Conservation (phyloP, 179 eudicot species). For the Patellifolia procumbens region DNA sequence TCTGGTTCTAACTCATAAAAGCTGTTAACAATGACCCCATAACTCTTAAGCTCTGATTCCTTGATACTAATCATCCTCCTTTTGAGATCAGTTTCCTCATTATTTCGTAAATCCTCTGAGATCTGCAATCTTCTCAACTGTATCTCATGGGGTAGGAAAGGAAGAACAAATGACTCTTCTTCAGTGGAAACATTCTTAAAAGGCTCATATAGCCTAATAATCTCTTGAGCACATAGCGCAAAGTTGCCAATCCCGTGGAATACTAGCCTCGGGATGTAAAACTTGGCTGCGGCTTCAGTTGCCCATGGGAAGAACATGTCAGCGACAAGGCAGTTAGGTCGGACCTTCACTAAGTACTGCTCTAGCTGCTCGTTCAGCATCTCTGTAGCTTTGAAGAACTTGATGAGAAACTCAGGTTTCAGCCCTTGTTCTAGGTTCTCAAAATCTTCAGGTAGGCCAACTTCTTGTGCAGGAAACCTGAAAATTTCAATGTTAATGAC, state of each 20-base stretch:
- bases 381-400: slow-evolving; percentile 19
- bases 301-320: slow-evolving; percentile 37
- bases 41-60: slow-evolving; percentile 22
- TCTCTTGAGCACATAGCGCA: slow-evolving; percentile 19
- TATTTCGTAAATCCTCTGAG: not conserved
- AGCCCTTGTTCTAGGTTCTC: slow-evolving; percentile 29
- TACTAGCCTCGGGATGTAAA: slow-evolving; percentile 35
- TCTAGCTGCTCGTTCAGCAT: slow-evolving; percentile 30
- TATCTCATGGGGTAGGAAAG: slow-evolving; percentile 30
- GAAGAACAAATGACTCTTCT: slow-evolving; percentile 26
- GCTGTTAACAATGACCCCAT: slow-evolving; percentile 24
- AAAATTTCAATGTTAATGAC: not conserved
- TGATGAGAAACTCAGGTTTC: slow-evolving; percentile 9
- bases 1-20: slow-evolving; percentile 30
- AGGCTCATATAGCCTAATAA: slow-evolving; percentile 26
- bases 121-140: slow-evolving; percentile 28
- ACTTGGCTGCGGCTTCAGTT: slow-evolving; percentile 25
- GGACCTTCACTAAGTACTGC: slow-evolving; percentile 12
- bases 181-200: slow-evolving; percentile 12
- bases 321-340: slow-evolving; percentile 34
- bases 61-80: not conserved
- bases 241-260: slow-evolving; percentile 36
- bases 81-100: not conserved
- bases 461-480: not conserved
- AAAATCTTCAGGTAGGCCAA: slow-evolving; percentile 30